Conservation (phyloP, 441 rosid species). For the Syzygium malaccense region DNA sequence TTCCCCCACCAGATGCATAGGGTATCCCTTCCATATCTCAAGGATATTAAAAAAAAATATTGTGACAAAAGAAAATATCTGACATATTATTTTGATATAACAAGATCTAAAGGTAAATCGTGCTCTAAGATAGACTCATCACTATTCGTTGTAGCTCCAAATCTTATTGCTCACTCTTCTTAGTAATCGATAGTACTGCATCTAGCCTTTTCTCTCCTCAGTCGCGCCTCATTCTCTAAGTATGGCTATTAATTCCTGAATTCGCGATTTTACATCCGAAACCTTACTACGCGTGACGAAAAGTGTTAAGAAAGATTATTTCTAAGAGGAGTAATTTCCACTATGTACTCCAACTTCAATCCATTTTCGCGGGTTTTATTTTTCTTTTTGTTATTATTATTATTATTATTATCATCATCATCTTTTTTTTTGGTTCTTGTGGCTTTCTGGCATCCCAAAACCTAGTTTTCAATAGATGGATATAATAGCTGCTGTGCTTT, state of each 20-base stretch:
- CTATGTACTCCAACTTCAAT: not conserved
- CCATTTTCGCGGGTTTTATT: not conserved
- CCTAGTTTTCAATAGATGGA: not conserved
- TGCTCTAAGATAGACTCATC: not conserved
- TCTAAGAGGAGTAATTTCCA: not conserved
- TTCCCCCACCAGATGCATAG: not conserved
- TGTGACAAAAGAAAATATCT: not conserved
- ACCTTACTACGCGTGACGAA: fast-evolving
- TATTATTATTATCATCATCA: too few species aligned
- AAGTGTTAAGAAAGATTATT: not conserved
- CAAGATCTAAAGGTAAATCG: not conserved
- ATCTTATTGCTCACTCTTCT: not conserved
- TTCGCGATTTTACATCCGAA: not conserved
- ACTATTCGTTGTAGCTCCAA: fast-evolving
- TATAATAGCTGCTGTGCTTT: not conserved
- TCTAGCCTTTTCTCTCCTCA: not conserved
- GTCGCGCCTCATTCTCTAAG: not conserved
- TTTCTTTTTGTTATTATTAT: not conserved
- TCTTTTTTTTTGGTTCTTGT: not conserved
- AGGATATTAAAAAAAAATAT: not conserved
- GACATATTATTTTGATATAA: not conserved
- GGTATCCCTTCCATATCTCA: not conserved
- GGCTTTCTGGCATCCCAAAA: not conserved
- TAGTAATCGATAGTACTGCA: not conserved
- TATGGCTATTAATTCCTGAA: not conserved